Evolutionary conservation across 1,139 yeast species (phyloP).

Genomic region (Saccharomycopsis hybrid): DNA sequence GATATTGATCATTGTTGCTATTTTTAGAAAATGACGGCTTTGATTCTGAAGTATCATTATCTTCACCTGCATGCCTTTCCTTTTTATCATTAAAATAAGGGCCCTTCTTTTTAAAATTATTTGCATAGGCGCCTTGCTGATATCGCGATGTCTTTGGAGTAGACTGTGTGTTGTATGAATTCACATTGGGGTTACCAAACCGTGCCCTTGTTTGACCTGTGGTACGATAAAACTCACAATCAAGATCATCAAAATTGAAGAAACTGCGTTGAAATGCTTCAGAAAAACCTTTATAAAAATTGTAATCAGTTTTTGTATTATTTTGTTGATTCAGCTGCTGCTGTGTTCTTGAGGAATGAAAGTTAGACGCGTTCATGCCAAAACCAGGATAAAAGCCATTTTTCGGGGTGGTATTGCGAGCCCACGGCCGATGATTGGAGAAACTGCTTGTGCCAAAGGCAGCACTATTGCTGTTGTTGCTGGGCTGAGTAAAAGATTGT

Average conservation of each 20-base stretch:
- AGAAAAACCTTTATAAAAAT: not conserved
- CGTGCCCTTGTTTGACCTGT: not conserved
- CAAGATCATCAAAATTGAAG: not conserved
- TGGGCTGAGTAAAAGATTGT: not conserved
- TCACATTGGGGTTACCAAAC: slow-evolving; percentile 6
- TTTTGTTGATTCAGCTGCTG: not conserved
- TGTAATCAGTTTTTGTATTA: not conserved
- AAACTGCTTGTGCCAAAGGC: not conserved
- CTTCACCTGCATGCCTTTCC: too few species aligned
- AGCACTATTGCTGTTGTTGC: not conserved
- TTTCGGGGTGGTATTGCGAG: not conserved
- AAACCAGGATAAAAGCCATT: not conserved
- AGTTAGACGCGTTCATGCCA: not conserved
- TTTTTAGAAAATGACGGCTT: too few species aligned
- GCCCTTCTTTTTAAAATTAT: not conserved
- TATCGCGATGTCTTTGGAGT: slow-evolving; percentile 5
- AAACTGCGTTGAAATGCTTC: not conserved
- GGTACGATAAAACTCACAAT: not conserved
- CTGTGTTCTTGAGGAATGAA: not conserved
- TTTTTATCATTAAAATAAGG: not conserved
- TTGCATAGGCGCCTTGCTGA: slow-evolving; percentile 6
- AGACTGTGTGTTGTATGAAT: slow-evolving; percentile 1
- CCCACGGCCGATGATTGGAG: not conserved
- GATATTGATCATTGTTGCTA: too few species aligned
- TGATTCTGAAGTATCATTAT: too few species aligned